phyloP scores from a whole-genome alignment of 108 stramenopile species.

The Hondaea fermentalgiana region DNA sequence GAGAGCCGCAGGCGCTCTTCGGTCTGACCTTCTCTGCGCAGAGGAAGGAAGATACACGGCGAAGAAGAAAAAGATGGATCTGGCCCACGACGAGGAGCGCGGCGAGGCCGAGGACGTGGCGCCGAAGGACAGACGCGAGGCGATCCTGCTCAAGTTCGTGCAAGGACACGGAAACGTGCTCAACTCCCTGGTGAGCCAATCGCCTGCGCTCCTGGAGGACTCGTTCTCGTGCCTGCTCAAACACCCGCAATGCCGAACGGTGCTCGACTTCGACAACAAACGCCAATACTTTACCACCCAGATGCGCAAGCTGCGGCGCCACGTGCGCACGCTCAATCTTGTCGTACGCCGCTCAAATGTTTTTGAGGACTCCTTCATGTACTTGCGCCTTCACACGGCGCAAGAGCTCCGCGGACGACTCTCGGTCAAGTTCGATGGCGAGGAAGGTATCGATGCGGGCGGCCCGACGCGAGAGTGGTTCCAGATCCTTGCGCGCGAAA shows the following conservation, averaged over 20 bases:
- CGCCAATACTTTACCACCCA: slow-evolving; percentile 47
- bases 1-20: too few species aligned
- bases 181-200: not conserved
- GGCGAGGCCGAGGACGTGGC: not conserved
- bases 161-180: not conserved
- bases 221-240: not conserved
- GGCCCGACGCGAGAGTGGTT: slow-evolving; percentile 94
- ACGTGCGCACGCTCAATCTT: slow-evolving; percentile 71
- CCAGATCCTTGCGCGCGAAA: slow-evolving; percentile 89
- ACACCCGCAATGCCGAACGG: not conserved
- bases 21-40: too few species aligned
- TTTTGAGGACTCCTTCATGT: slow-evolving; percentile 90
- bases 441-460: slow-evolving; percentile 96
- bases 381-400: slow-evolving; percentile 76
- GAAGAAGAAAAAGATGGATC: too few species aligned
- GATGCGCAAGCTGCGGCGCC: slow-evolving; percentile 63
- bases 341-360: slow-evolving; percentile 73
- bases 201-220: not conserved
- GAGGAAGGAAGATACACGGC: too few species aligned
- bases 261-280: slow-evolving; percentile 78
- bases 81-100: not conserved
- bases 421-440: slow-evolving; percentile 82
- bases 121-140: not conserved
- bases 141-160: not conserved
- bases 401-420: slow-evolving; percentile 89